Evolutionary conservation across 805 yeast species (phyloP).

Genomic region (Naumovozyma dairenensis): DNA sequence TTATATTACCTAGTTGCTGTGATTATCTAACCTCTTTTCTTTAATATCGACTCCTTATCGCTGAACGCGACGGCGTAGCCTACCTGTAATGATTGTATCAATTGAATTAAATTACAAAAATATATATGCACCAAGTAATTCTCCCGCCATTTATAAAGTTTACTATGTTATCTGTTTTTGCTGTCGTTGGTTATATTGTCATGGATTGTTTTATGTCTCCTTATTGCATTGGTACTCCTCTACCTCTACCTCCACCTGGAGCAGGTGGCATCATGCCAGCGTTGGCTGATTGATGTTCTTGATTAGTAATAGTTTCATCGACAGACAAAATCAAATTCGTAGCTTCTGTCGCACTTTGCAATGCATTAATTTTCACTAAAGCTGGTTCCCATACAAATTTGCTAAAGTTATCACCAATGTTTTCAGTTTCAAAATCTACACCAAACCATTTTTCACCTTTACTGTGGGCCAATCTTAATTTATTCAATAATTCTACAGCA

Average conservation of each 20-base stretch:
- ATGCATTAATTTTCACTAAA: constrained; percentile 85
- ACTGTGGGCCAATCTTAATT: constrained; percentile 87
- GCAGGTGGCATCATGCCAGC: constrained; percentile 41
- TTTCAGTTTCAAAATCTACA: constrained; percentile 78
- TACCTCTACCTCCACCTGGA: constrained; percentile 63
- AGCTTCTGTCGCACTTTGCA: constrained; percentile 93
- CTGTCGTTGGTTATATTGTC: no score
- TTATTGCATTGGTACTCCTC: constrained; percentile 34
- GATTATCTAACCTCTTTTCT: no score
- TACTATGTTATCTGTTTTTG: no score
- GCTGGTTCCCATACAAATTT: constrained; percentile 97
- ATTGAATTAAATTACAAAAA: neutral
- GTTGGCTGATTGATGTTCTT: constrained; percentile 48
- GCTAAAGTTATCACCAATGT: constrained; percentile 73
- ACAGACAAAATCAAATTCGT: constrained; percentile 88
- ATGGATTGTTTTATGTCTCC: no score
- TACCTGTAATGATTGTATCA: no score
- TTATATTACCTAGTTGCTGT: no score
- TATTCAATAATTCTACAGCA: constrained; percentile 87
- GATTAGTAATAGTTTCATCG: constrained; percentile 82
- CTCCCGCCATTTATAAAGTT: no score
- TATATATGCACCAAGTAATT: no score
- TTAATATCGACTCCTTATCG: no score
- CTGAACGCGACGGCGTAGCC: no score
- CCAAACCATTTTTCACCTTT: constrained; percentile 90